Evolutionary conservation across 441 rosid species (phyloP).

Genomic region (Syzygium malaccense): DNA sequence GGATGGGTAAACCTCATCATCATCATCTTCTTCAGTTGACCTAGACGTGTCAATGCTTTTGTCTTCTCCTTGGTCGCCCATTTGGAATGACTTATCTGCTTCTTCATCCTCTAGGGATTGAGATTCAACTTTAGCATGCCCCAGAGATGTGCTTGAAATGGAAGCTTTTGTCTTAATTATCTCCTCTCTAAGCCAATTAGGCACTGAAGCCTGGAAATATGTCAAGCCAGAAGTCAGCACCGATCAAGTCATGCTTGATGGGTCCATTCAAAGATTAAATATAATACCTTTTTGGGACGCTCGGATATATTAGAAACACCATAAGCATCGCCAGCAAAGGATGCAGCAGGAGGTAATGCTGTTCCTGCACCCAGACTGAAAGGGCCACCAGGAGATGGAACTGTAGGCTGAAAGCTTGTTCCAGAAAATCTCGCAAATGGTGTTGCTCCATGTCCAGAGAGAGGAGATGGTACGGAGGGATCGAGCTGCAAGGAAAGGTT

Average conservation of each 20-base stretch:
- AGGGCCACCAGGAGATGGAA: constrained; percentile 43
- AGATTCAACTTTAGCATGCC: constrained; percentile 43
- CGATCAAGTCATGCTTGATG: neutral
- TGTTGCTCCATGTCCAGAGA: constrained; percentile 53
- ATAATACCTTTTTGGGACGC: constrained; percentile 79
- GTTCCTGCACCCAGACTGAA: constrained; percentile 54
- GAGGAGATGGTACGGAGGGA: constrained; percentile 44
- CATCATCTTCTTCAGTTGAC: constrained; percentile 87
- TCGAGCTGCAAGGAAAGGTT: constrained; percentile 44
- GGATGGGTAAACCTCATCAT: constrained; percentile 57
- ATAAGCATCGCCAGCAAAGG: constrained; percentile 65
- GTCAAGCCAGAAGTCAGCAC: constrained; percentile 18
- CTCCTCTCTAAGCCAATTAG: constrained; percentile 98
- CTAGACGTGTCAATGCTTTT: constrained; percentile 65
- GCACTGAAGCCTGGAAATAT: constrained; percentile 70
- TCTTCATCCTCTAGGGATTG: constrained; percentile 56
- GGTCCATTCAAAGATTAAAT: constrained; percentile 1
- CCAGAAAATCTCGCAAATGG: constrained; percentile 73
- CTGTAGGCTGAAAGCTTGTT: constrained; percentile 47
- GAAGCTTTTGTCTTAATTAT: constrained; percentile 71
- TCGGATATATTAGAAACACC: constrained; percentile 55
- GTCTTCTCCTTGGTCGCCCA: constrained; percentile 48
- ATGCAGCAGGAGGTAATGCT: constrained; percentile 47
- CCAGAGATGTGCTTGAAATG: constrained; percentile 50
- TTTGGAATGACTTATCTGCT: constrained; percentile 40